Base-by-base conservation (phyloP, 148 eudicot species). In the Mesembryanthemum crystallinum region DNA sequence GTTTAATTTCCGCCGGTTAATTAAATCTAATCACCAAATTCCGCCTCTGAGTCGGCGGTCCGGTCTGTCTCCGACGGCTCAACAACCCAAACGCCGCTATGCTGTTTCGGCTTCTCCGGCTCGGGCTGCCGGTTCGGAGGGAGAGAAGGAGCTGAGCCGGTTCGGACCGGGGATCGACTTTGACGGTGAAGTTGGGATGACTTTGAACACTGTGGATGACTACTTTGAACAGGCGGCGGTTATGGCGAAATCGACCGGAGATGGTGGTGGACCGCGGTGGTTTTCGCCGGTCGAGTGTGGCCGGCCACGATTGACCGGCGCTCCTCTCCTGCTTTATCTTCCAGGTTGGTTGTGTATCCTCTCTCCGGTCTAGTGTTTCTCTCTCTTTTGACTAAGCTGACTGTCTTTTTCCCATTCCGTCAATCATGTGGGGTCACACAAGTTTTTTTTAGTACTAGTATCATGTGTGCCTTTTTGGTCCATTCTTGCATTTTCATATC, bases 261-360 rank as follows among this genome's bases (percentile, higher is more conserved):
- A 81, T 67, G 85, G 89, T 24, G 89, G 87, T 7, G 87, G 89
- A 33, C 92, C 90, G 23, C 84, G 93, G 52, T 91, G 93, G 93
- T 91, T 91, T 77, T 73, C 82, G 52, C 92, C 96, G 21, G 68
- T 84, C 60, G 88, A 87, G 73, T 83, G 83, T 59, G 78, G 83
- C 76, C 29, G 63, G 14, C 77, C 88, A 7, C 81, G 70, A 21
- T 66, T 69, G 30, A 68, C 64, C 14, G 69, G 79, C 60, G 82
- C 84, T 55, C 94, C 96, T 78, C 87, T 91, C 17, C 75, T 91
- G 59, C 92, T 91, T 69, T 87, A 72, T 82, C 83, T 88, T 20
- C 92, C 89, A 20, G 90, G 92, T 90, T 42, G 14, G 35, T 11
- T 28, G 24, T 32, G 20, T 27, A 21, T 35, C n/a, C 35, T 73